A percentile compares a stretch with the other conserved stretches of the same genome.
These are phyloP conservation scores for Hypoxylon fuscum DNA, from an alignment of 495 filamentous ascomycete genomes.

Conservation along the genomic window DNA sequence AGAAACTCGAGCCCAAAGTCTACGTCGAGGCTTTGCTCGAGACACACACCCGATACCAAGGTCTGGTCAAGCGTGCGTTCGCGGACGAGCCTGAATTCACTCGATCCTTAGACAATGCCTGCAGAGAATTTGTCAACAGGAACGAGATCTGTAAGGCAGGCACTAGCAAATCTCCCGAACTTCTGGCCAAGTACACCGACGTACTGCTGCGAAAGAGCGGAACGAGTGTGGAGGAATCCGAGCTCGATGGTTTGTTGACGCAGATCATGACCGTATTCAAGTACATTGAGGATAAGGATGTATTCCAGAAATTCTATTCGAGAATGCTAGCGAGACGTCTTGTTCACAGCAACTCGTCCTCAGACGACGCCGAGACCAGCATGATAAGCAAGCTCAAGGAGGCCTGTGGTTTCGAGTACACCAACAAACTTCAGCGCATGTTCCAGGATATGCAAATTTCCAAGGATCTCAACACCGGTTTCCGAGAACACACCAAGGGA, in stretches of 20 bases:
- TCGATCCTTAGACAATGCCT: constrained; percentile 94
- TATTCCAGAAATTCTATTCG: constrained; percentile 99
- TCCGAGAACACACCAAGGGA: constrained; percentile 65
- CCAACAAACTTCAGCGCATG: constrained; percentile 99
- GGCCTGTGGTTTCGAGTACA: constrained; percentile 98
- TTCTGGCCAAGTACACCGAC: constrained; percentile 97
- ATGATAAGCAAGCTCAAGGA: constrained; percentile 99
- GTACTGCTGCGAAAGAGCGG: constrained; percentile 90
- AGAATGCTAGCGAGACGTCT: constrained; percentile 94
- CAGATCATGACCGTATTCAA: constrained; percentile 99
- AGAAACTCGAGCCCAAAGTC: constrained; percentile 92
- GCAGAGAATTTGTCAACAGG: constrained; percentile 96
- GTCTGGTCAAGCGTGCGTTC: constrained; percentile 90
- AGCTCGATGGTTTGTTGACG: constrained; percentile 88
- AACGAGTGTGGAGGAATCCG: constrained; percentile 88
- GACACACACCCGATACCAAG: constrained; percentile 91
- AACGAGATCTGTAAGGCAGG: constrained; percentile 94
- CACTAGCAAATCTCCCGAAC: constrained; percentile 90
- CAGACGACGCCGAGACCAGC: constrained; percentile 96
- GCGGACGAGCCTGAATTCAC: constrained; percentile 97
- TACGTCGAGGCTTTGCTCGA: constrained; percentile 96
- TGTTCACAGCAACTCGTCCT: constrained; percentile 92
- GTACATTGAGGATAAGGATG: constrained; percentile 99
- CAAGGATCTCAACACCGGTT: constrained; percentile 90
- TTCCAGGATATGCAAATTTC: constrained; percentile 99